phyloP scores from a whole-genome alignment of 208 protist species.

The Naegleria gruberi region DNA sequence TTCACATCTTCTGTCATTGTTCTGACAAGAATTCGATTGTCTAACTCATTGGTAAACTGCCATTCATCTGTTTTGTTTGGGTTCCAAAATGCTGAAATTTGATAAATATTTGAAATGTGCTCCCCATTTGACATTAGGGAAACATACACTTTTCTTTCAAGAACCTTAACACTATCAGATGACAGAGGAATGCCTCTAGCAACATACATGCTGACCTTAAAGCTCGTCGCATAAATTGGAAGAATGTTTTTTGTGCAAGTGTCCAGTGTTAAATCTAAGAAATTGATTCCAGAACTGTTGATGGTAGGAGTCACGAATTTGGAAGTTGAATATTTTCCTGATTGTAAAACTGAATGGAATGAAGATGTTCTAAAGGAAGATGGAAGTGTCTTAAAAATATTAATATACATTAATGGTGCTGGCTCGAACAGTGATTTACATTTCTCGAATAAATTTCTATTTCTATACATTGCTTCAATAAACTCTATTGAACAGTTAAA shows the following conservation, averaged over 20 bases:
- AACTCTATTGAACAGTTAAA: not conserved
- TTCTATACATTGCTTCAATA: not conserved
- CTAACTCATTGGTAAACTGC: not conserved
- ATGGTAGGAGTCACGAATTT: not conserved
- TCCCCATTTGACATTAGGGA: not conserved
- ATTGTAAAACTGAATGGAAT: not conserved
- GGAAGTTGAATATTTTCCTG: not conserved
- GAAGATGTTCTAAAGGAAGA: not conserved
- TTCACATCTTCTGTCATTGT: not conserved
- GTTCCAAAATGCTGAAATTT: not conserved
- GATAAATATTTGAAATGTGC: not conserved
- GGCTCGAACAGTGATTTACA: not conserved
- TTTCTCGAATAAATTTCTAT: not conserved
- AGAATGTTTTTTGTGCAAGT: not conserved
- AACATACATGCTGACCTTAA: not conserved
- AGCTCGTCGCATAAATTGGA: not conserved
- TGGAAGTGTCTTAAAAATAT: not conserved
- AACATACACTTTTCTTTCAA: not conserved
- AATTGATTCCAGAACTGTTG: not conserved
- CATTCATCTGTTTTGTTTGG: not conserved
- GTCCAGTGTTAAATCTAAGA: not conserved
- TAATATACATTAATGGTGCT: not conserved
- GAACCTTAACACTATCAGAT: not conserved
- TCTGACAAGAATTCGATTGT: not conserved
- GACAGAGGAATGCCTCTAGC: not conserved